Base-by-base conservation (phyloP, 805 yeast species). In the Ogataea angusta region DNA sequence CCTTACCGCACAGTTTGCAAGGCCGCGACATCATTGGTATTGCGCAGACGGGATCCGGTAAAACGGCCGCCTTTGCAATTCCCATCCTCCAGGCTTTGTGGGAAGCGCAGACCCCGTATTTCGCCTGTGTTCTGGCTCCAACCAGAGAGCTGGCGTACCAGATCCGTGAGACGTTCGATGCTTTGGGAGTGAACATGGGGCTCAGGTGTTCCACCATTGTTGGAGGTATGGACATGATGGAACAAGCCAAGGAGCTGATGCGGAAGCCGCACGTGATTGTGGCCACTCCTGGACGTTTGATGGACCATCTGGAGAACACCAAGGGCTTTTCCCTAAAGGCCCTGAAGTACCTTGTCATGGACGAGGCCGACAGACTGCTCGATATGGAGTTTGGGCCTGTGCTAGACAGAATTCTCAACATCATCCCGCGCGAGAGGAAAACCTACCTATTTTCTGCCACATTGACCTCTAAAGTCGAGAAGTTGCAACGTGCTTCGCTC, bases 191-290 rank as follows among this genome's bases (percentile, higher is more conserved):
- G 1, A 67, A 79, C 7, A 93, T 93, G 95, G 99, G 98, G 2
- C 75, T 91, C n/a, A 73, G 95, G 55, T 73, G 91, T 16, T 81
- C 81, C 3, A 89, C 95, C 43, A 77, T 91, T 48, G 96, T 93
- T 26, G 99, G 99, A 53, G 99, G 99, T 47, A 90, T 93, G 91
- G 96, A 88, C 60, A 85, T 86, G 85, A 88, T 93, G 93, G 95
- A 89, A 52, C 99, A 91, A 65, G 93, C 97, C 0, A 75, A 95
- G 46, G 96, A 93, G 49, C 72, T 91, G 54, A 85, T 87, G 84
- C 77, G 93, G 52, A 89, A 87, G 55, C 99, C 99, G 3, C 99
- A 91, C 59, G 76, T 91, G 33, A 76, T 91, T 41, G 95, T 91
- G 46, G 98, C 98, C 15, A 93, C 99, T 0, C 98, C 99, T 0